A percentile compares a stretch with the other conserved stretches of the same genome.
Evolutionary conservation across 306 rosid species (phyloP).

Genomic region (Pterocarpus santalinus): DNA sequence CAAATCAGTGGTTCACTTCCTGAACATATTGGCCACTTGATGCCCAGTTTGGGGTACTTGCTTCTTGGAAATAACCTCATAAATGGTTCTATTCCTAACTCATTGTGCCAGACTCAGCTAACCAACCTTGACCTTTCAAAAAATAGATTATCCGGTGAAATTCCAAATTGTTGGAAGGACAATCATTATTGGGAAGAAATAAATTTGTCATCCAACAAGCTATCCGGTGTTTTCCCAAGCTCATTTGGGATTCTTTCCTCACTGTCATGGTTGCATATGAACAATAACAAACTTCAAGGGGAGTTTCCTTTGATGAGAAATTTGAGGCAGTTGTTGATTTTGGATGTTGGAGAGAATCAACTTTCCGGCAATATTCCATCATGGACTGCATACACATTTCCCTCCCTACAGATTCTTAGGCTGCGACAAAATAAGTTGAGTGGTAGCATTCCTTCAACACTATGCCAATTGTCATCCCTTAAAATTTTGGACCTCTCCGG

Average conservation of each 20-base stretch:
- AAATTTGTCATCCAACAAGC: conserved; percentile 19
- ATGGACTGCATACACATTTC: not conserved
- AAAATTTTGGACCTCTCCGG: conserved; percentile 35
- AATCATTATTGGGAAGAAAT: not conserved
- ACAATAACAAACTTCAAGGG: conserved; percentile 34
- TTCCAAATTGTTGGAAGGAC: conserved; percentile 22
- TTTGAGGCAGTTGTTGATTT: not conserved
- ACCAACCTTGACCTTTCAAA: not conserved
- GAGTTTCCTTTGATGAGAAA: not conserved
- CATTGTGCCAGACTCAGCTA: not conserved
- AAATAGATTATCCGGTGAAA: conserved; percentile 27
- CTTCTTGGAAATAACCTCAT: conserved; percentile 15
- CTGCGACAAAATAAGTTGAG: conserved; percentile 16
- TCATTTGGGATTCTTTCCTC: not conserved
- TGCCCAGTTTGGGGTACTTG: not conserved
- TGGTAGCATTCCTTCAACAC: conserved; percentile 33
- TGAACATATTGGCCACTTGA: not conserved
- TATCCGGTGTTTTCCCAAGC: conserved; percentile 35
- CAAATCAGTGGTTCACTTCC: conserved; percentile 23
- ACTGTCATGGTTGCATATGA: too few species aligned
- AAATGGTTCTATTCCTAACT: conserved; percentile 21
- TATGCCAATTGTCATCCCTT: conserved; percentile 24
- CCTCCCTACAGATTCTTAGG: conserved; percentile 30
- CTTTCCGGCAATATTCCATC: conserved; percentile 43
- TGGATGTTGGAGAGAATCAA: conserved; percentile 48